These are phyloP conservation scores for Ampelomyces quisqualis DNA, from an alignment of 2,329 filamentous ascomycete species.

Conservation along the genomic window DNA sequence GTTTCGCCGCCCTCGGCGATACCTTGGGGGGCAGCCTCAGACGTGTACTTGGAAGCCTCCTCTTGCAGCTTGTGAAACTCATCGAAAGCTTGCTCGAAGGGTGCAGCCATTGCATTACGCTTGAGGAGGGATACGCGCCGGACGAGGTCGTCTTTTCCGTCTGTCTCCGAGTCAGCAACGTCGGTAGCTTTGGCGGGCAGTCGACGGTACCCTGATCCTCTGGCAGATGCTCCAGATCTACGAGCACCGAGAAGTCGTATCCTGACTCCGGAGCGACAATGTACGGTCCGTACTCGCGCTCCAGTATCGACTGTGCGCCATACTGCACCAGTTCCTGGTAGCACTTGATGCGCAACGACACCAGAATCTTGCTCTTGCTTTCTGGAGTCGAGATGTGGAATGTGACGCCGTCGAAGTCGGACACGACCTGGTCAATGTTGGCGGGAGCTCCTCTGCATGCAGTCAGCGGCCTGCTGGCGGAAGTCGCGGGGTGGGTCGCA, in stretches of 20 bases:
- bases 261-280: conserved; percentile 84
- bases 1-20: conserved; percentile 86
- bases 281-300: conserved; percentile 91
- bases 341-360: conserved; percentile 94
- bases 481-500: conserved; percentile 48
- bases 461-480: conserved; percentile 41
- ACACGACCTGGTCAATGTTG: conserved; percentile 96
- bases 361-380: conserved; percentile 86
- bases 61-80: conserved; percentile 85
- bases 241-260: conserved; percentile 91
- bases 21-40: conserved; percentile 90
- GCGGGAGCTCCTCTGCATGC: conserved; percentile 70
- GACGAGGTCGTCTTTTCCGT: conserved; percentile 82
- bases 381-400: conserved; percentile 98
- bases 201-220: conserved; percentile 64
- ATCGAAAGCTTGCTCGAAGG: conserved; percentile 95
- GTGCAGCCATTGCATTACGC: conserved; percentile 97
- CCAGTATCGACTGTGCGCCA: conserved; percentile 85
- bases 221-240: conserved; percentile 87
- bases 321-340: conserved; percentile 90
- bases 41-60: conserved; percentile 87
- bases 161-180: conserved; percentile 48
- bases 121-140: conserved; percentile 87
- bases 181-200: not conserved
- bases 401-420: conserved; percentile 97